phyloP scores from a whole-genome alignment of 176 grass and related monocot species.

The Ensete ventricosum region DNA sequence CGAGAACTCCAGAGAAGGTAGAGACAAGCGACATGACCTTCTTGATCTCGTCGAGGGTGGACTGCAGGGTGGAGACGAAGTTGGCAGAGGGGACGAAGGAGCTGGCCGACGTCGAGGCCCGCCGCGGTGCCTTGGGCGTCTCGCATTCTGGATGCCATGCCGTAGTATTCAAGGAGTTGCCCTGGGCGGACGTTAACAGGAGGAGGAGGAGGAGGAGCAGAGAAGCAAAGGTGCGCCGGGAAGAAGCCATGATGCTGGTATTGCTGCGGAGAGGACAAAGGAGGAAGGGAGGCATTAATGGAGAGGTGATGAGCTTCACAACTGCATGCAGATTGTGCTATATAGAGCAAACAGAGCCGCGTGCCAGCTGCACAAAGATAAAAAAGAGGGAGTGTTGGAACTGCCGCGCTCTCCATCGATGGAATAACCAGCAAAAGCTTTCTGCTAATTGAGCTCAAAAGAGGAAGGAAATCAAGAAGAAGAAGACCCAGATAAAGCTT shows the following conservation, averaged over 20 bases:
- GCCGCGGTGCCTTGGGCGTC: neutral
- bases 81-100: conserved; percentile 1
- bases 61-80: conserved; percentile 2
- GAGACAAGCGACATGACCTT: neutral
- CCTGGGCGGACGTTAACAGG: neutral
- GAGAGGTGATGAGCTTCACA: neutral
- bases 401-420: no score
- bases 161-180: neutral
- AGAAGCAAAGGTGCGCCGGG: neutral
- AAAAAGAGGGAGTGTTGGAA: neutral
- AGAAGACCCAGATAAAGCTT: no score
- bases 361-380: neutral
- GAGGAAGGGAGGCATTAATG: no score
- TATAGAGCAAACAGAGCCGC: neutral
- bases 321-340: neutral
- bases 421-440: no score
- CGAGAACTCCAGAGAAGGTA: neutral
- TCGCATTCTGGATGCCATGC: no score
- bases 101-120: neutral
- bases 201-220: neutral
- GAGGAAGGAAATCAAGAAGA: no score
- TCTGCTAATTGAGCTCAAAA: no score
- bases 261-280: neutral
- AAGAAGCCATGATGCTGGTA: neutral
- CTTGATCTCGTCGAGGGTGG: conserved; percentile 2